Evolutionary conservation across 2,329 filamentous ascomycete species (phyloP).

Genomic region (Stagonosporopsis tanaceti): DNA sequence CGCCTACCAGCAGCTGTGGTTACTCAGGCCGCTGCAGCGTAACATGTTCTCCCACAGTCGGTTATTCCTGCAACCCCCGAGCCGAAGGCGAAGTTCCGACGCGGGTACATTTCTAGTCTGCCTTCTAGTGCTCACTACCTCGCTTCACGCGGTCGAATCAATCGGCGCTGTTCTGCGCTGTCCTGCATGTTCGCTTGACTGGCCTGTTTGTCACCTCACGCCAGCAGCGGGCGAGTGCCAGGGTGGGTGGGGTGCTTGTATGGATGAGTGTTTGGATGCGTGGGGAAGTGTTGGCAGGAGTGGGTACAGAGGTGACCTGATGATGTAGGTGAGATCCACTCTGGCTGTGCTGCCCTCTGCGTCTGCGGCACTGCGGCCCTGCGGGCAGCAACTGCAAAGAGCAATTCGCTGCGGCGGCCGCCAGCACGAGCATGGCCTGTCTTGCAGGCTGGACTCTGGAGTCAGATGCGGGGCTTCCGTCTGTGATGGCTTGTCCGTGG

Average conservation of each 20-base stretch:
- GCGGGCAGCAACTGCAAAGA: slow-evolving; percentile 7
- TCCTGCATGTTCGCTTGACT: slow-evolving; percentile 22
- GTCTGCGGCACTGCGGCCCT: background rate
- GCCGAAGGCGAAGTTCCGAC: slow-evolving; percentile 32
- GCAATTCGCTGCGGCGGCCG: slow-evolving; percentile 8
- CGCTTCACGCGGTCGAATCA: slow-evolving; percentile 28
- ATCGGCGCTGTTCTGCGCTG: slow-evolving; percentile 22
- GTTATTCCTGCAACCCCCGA: slow-evolving; percentile 37
- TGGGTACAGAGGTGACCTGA: slow-evolving; percentile 10
- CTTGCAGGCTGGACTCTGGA: slow-evolving; percentile 28
- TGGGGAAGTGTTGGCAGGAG: slow-evolving; percentile 10
- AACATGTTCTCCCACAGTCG: slow-evolving; percentile 32
- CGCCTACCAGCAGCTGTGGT: slow-evolving; percentile 29
- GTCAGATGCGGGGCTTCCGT: slow-evolving; percentile 36
- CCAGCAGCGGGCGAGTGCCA: slow-evolving; percentile 13
- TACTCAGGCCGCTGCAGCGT: slow-evolving; percentile 40
- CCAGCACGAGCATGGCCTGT: slow-evolving; percentile 25
- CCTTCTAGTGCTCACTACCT: slow-evolving; percentile 26
- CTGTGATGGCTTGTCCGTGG: slow-evolving; percentile 26
- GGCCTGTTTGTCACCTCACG: slow-evolving; percentile 19
- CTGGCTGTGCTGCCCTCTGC: background rate
- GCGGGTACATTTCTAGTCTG: slow-evolving; percentile 30
- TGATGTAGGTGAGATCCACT: slow-evolving; percentile 13
- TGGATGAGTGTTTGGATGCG: slow-evolving; percentile 13
- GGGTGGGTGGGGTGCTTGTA: slow-evolving; percentile 21